Base-by-base conservation (phyloP, 371 early-diverging fungal species). In the Mucor mucedo region DNA sequence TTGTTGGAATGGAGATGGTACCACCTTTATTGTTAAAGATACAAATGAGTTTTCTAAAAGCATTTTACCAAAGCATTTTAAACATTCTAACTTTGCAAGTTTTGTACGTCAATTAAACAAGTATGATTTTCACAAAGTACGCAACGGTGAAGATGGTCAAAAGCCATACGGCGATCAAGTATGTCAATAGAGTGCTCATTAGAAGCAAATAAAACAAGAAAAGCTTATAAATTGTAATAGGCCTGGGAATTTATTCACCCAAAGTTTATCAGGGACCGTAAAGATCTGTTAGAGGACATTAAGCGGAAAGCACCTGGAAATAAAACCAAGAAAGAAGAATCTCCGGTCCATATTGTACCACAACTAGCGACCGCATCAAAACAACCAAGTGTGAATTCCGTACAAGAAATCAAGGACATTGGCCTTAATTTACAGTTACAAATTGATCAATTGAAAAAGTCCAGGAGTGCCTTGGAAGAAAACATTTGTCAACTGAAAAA, bases 61-160 rank as follows among this genome's bases (percentile, higher is more conserved):
- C 11, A 87, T 96, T 55, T 75, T 97, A 8, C 93, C 94, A 14
- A 83, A 83, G 32, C 91, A 92, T 70, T 96, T 96, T 73, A 95
- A 95, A 72, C 96, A 96, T 80, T 91, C 89, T 71, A 96, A 98
- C 70, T 91, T 96, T 76, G 90, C 94, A 13, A 91, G 91, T 56
- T 97, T 98, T 84, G 93, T 97, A 16, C 87, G 98, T 35, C 98
- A 98, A 69, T 84, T 98, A 4, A 98, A 98, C 80, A 98, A 94
- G 78, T 98, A 98, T 65, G 98, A 92, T 63, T 97, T 98, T 73
- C 93, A 95, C 80, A 95, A 95, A 79, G 84, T 94, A 35, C 66
- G 86, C 41, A 80, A 76, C 40, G 74, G 76, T 2, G 89, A 88
- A 16, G 87, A 89, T 45, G 72, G 76, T 7, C 79, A 69, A 5